Conservation (phyloP, 495 filamentous ascomycete species). For the Collariella sp. region DNA sequence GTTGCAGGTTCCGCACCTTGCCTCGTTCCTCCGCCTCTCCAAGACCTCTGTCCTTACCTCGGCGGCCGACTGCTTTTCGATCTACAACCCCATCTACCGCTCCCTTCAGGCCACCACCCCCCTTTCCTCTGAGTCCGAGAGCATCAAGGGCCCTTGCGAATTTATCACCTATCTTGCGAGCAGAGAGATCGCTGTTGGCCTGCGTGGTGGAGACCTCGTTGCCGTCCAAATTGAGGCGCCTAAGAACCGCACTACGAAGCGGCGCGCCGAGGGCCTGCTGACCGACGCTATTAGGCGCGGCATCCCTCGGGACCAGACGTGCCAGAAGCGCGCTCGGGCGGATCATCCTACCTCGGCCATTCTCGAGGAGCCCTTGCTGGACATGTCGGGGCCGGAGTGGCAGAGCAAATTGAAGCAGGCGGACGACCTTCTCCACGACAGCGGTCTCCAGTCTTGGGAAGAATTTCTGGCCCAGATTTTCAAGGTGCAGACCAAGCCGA, state of each 20-base stretch:
- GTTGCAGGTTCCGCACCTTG: conserved; percentile 28
- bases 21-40: conserved; percentile 46
- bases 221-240: conserved; percentile 58
- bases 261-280: conserved; percentile 56
- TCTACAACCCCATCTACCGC: conserved; percentile 60
- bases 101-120: conserved; percentile 51
- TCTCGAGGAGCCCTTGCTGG: conserved; percentile 30
- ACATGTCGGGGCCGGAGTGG: conserved; percentile 29
- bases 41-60: conserved; percentile 43
- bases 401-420: conserved; percentile 32
- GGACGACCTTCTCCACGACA: conserved; percentile 36
- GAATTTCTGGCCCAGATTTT: conserved; percentile 39
- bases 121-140: conserved; percentile 22
- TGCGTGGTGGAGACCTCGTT: conserved; percentile 47
- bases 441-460: conserved; percentile 47
- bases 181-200: conserved; percentile 52
- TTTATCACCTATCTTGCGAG: conserved; percentile 56
- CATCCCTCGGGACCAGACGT: conserved; percentile 21
- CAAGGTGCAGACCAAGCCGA: conserved; percentile 24
- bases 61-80: conserved; percentile 32
- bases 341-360: conserved; percentile 20
- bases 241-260: conserved; percentile 48
- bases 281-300: conserved; percentile 64
- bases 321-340: conserved; percentile 3
- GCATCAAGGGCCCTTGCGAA: conserved; percentile 16